Base-by-base conservation (phyloP, 192 early-diverging fungal genomes). In the Backusella mclennaniae region DNA sequence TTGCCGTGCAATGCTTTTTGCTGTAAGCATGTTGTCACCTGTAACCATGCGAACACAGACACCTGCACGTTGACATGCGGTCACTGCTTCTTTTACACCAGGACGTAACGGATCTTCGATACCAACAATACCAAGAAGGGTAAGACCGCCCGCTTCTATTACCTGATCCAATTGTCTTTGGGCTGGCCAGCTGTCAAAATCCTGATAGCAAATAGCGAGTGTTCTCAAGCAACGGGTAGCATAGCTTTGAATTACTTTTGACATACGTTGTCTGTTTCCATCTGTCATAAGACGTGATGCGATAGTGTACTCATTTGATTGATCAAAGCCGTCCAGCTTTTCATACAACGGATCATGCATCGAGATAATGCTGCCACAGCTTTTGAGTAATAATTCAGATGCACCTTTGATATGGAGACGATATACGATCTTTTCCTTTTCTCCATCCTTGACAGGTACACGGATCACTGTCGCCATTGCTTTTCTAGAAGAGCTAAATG, bases 11-110 rank as follows among this genome's bases (percentile, higher is more conserved):
- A 99, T 99, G 3, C 94, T 92, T 44, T 92, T 90, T 3, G 98
- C 98, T 3, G 98, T 99, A 4, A 92, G 83, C 67, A 96, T 80
- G 79, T 97, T 98, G 86, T 99, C 98, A 66, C 98, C 98, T 4
- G 98, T 99, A 11, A 99, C 97, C 98, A 99, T 99, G 9, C 97
- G 92, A 36, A 99, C 97, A 84, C 92, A 89, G 11, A 99, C 93
- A 49, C 98, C 97, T n/a, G 98, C 98, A 21, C 87, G 88, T 81
- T 92, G 91, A 82, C 97, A 99, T 19, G 85, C 80, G 11, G 85
- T 79, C 49, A 99, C 98, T 35, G 97, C 96, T 69, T 92, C 93
- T 8, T 93, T 90, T 19, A 99, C 98, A 46, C 96, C 98, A 3
- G 93, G 90, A 69, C 98, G 93, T 36, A 99, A 84, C 29, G 98